phyloP scores from a whole-genome alignment of 2,329 filamentous ascomycete genomes.

The Aspergillus pseudoglaucus region DNA sequence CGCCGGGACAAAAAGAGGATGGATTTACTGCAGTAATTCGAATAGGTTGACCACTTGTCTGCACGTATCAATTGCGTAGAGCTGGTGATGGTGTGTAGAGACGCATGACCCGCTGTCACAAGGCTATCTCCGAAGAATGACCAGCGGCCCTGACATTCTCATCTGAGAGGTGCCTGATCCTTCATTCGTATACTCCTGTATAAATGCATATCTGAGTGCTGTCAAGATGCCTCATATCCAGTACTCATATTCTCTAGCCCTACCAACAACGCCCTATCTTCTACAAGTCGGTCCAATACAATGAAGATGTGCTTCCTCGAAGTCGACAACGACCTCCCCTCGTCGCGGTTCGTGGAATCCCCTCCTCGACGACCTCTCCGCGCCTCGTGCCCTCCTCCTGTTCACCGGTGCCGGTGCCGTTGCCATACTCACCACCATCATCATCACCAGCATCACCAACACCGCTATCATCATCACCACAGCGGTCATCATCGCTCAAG shows the following conservation, averaged over 20 bases:
- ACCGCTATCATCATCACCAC: neutral
- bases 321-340: constrained; percentile 7
- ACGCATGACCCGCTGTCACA: too few species aligned
- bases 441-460: neutral
- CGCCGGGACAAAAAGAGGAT: too few species aligned
- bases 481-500: neutral
- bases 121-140: too few species aligned
- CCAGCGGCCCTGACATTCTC: too few species aligned
- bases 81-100: too few species aligned
- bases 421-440: neutral
- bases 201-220: too few species aligned
- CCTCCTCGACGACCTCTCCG: constrained; percentile 3
- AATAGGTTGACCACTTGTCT: too few species aligned
- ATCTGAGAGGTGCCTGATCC: too few species aligned
- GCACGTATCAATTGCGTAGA: too few species aligned
- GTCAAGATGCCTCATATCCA: neutral
- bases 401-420: neutral
- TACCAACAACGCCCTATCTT: neutral
- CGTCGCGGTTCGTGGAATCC: constrained; percentile 8
- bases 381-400: constrained; percentile 4
- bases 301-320: constrained; percentile 13
- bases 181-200: too few species aligned
- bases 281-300: neutral
- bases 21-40: too few species aligned
- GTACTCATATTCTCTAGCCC: neutral